Base-by-base conservation (phyloP, 306 rosid species). In the Purshia tridentata region DNA sequence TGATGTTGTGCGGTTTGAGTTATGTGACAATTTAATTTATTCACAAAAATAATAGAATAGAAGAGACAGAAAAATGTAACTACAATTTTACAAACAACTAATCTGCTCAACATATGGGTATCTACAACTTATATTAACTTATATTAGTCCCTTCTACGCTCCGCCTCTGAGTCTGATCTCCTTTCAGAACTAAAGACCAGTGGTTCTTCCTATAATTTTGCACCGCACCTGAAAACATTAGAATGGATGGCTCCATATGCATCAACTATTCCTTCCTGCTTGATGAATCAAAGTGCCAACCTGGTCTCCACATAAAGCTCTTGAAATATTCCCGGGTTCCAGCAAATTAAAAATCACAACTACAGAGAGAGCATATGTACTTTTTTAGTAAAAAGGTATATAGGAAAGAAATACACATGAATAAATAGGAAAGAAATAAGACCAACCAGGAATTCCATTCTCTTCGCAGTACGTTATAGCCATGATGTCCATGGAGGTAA, bases 241-340 rank as follows among this genome's bases (percentile, higher is more conserved):
- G 20, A 16, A 9, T 16, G 13, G 3, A 6, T 6, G 64, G 64
- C 42, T 58, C 64, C 18, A 58, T 29, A 58, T 29, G 19, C 22
- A 16, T 84, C 78, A 85, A 67, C 84, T 75, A 66, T 85, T 72
- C 73, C 84, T 83, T 80, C 92, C 92, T 11, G 82, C 66, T 77
- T 83, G 88, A 76, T 88, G 87, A 66, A 88, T 85, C 76, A 88
- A 81, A 47, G 88, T 88, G 61, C 90, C 90, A 23, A 88, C 88
- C 75, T 88, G 90, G 47, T 85, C 90, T 75, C 92, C 92, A 57
- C 92, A 88, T 70, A 88, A 73, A 9, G 92, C 92, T 80, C 81
- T 88, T 69, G 92, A 88, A 67, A 88, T 81, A 80, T 85, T 85
- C 75, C 90, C 90, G n/a, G 90, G 88, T 74, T 86, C 88, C 79